These are phyloP conservation scores for Arabidopsis suecica DNA, from an alignment of 345 rosid species.

Conservation along the genomic window DNA sequence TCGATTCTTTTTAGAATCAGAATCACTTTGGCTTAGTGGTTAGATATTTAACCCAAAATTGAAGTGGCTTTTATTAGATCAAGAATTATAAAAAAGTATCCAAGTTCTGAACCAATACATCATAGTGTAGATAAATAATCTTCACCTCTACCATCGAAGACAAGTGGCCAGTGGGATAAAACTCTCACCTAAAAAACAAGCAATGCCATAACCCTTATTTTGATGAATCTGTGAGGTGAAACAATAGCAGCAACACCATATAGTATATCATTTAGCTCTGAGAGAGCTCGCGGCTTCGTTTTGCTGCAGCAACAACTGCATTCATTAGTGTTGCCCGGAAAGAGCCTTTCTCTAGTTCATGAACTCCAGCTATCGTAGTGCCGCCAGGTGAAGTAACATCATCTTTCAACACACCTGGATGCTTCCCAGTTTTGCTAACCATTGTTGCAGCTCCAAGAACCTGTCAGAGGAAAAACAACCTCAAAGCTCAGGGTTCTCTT, in stretches of 20 bases:
- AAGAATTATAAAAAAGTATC: neutral
- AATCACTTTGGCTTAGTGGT: neutral
- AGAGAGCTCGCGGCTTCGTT: conserved; percentile 74
- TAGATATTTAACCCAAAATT: neutral
- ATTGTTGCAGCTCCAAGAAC: conserved; percentile 93
- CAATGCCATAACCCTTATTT: conserved; percentile 6
- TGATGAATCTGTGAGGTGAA: conserved; percentile 22
- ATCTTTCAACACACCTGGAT: conserved; percentile 90
- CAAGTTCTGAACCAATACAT: neutral
- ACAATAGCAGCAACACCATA: neutral
- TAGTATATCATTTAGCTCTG: conserved; percentile 45
- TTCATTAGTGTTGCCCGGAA: conserved; percentile 85
- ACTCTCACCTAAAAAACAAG: conserved; percentile 13
- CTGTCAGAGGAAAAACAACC: conserved; percentile 44
- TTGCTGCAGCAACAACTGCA: conserved; percentile 87
- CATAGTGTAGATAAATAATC: neutral
- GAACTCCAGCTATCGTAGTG: conserved; percentile 86
- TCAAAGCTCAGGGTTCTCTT: conserved; percentile 2
- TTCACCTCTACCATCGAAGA: conserved; percentile 30
- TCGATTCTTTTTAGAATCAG: neutral
- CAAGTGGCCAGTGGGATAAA: conserved; percentile 14
- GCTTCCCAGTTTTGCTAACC: conserved; percentile 77
- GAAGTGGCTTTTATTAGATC: conserved; percentile 3
- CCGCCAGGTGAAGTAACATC: conserved; percentile 95
- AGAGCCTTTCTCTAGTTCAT: conserved; percentile 89